Evolutionary conservation across 768 basidiomycete genomes (phyloP).

Genomic region (Boletales sp.): DNA sequence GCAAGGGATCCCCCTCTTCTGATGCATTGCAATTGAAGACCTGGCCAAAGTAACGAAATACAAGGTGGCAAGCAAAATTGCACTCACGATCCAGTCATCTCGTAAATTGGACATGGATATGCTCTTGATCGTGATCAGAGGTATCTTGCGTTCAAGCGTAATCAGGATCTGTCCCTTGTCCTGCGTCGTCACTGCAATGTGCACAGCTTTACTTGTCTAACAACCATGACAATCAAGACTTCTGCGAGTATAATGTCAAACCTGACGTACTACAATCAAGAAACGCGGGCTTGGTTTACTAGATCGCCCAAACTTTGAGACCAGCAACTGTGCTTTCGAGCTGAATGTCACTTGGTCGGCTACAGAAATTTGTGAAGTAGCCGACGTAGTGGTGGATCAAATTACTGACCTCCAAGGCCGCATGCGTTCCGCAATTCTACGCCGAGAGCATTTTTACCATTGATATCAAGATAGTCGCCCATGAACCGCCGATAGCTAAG

Average conservation of each 20-base stretch:
- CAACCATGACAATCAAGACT: background rate
- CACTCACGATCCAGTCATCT: slow-evolving; percentile 90
- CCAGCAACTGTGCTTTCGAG: slow-evolving; percentile 71
- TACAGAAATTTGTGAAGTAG: slow-evolving; percentile 18
- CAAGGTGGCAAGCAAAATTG: background rate
- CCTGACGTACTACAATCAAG: slow-evolving; percentile 71
- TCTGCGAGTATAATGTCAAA: background rate
- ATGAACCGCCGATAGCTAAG: slow-evolving; percentile 91
- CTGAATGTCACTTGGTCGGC: slow-evolving; percentile 85
- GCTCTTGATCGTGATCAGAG: slow-evolving; percentile 80
- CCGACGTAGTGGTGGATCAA: background rate
- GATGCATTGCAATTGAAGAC: slow-evolving; percentile 71
- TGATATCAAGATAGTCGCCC: slow-evolving; percentile 94
- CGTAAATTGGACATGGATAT: slow-evolving; percentile 84
- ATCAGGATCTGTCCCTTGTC: slow-evolving; percentile 61
- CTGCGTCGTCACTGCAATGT: slow-evolving; percentile 61
- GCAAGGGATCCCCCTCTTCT: slow-evolving; percentile 93
- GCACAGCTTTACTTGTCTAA: slow-evolving; percentile 63
- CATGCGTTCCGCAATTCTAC: slow-evolving; percentile 70
- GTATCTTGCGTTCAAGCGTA: slow-evolving; percentile 81
- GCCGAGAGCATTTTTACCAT: slow-evolving; percentile 75
- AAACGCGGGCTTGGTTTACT: slow-evolving; percentile 91
- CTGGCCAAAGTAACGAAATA: slow-evolving; percentile 38
- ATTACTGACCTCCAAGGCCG: slow-evolving; percentile 63
- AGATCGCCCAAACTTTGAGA: slow-evolving; percentile 81